phyloP scores from a whole-genome alignment of 2,329 filamentous ascomycete genomes.

The Metarhizium anisopliae region DNA sequence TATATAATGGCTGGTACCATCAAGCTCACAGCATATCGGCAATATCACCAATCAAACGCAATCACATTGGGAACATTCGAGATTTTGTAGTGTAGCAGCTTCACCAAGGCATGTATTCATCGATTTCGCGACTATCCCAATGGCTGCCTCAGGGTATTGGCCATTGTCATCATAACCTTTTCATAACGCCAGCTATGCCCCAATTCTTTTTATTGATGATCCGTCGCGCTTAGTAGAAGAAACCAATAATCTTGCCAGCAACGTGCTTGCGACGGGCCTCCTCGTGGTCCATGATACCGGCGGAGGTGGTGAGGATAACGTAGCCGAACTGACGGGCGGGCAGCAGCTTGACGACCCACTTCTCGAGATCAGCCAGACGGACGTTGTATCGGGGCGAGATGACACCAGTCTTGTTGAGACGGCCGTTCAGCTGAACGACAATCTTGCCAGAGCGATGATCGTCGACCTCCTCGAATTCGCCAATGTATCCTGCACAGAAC shows the following conservation, averaged over 20 bases:
- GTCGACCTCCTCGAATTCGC: conserved; percentile 98
- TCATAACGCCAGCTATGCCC: conserved; percentile 29
- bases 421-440: conserved; percentile 98
- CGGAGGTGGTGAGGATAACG: conserved; percentile 97
- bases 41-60: background rate
- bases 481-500: conserved; percentile 73
- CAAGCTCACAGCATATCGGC: background rate
- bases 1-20: background rate
- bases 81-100: conserved; percentile 23
- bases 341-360: conserved; percentile 99
- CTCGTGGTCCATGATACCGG: conserved; percentile 99
- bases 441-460: conserved; percentile 99
- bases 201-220: conserved; percentile 15
- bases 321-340: conserved; percentile 99
- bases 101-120: conserved; percentile 12
- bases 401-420: conserved; percentile 97
- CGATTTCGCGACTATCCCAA: conserved; percentile 22
- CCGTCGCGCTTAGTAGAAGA: conserved; percentile 75
- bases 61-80: background rate
- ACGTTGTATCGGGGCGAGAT: conserved; percentile 99
- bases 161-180: conserved; percentile 25
- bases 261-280: conserved; percentile 99
- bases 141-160: conserved; percentile 23
- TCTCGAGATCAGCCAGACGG: conserved; percentile 94
- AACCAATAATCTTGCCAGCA: conserved; percentile 97